These are phyloP conservation scores for Moesziomyces sp. DNA, from an alignment of 1,284 basidiomycete species.

Conservation along the genomic window DNA sequence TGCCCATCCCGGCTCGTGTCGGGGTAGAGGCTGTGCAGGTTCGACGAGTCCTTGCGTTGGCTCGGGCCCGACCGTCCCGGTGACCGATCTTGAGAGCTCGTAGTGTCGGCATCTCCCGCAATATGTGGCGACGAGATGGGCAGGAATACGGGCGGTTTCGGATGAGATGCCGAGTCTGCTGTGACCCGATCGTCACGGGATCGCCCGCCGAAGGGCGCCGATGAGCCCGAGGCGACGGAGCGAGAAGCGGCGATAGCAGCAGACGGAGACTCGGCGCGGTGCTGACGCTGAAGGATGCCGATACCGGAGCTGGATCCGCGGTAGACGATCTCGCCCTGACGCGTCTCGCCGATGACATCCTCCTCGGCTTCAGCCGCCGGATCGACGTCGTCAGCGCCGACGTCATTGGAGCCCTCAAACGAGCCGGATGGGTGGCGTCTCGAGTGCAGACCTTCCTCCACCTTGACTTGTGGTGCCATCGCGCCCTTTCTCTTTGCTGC, in stretches of 20 bases:
- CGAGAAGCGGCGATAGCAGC: conserved; percentile 7
- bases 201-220: conserved; percentile 20
- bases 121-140: conserved; percentile 39
- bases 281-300: conserved; percentile 52
- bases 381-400: conserved; percentile 27
- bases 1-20: conserved; percentile 20
- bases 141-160: conserved; percentile 29
- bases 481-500: neutral
- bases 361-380: conserved; percentile 33
- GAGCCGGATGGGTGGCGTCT: conserved; percentile 4
- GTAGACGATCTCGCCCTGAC: conserved; percentile 54
- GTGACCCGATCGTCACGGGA: conserved; percentile 21
- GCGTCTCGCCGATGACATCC: conserved; percentile 46
- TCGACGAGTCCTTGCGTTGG: conserved; percentile 9
- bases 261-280: conserved; percentile 36
- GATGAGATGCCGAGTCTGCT: conserved; percentile 5
- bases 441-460: conserved; percentile 23
- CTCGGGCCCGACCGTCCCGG: conserved; percentile 10
- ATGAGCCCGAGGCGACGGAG: conserved; percentile 26
- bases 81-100: conserved; percentile 39
- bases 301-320: conserved; percentile 61
- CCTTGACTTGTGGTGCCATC: conserved; percentile 16
- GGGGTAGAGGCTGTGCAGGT: conserved; percentile 18
- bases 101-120: conserved; percentile 21
- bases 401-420: conserved; percentile 1